Evolutionary conservation across 305 asterid genomes (phyloP).

Genomic region (Solanum hybrid): DNA sequence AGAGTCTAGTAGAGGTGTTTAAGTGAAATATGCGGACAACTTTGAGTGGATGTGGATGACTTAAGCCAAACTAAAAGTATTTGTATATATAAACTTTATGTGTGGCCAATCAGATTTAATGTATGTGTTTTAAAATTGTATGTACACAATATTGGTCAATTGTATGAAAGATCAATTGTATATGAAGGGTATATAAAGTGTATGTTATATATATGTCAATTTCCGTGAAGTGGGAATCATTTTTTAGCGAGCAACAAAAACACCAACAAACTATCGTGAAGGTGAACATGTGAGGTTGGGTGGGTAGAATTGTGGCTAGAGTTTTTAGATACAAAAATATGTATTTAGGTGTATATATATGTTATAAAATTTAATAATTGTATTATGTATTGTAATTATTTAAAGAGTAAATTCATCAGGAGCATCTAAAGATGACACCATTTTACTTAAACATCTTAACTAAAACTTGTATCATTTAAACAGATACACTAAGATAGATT

Average conservation of each 20-base stretch:
- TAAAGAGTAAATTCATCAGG: neutral
- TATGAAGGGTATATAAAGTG: neutral
- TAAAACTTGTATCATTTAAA: neutral
- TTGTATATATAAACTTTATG: too few species aligned
- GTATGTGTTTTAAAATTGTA: neutral
- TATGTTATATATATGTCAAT: neutral
- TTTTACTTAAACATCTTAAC: neutral
- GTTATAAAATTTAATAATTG: too few species aligned
- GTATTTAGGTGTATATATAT: too few species aligned
- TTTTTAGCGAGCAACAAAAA: neutral
- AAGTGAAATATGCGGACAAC: too few species aligned
- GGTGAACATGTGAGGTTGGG: neutral
- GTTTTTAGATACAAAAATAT: too few species aligned
- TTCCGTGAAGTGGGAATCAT: neutral
- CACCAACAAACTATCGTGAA: neutral
- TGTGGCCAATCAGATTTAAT: neutral
- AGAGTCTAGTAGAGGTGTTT: too few species aligned
- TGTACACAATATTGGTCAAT: neutral
- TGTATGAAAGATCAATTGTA: neutral
- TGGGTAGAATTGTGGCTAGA: neutral
- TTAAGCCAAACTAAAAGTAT: too few species aligned
- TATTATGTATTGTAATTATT: too few species aligned
- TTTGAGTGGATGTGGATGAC: too few species aligned
- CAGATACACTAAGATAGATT: neutral
- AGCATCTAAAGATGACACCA: neutral